These are phyloP conservation scores for Brettanomyces nanus DNA, from an alignment of 805 yeast species.

Conservation along the genomic window DNA sequence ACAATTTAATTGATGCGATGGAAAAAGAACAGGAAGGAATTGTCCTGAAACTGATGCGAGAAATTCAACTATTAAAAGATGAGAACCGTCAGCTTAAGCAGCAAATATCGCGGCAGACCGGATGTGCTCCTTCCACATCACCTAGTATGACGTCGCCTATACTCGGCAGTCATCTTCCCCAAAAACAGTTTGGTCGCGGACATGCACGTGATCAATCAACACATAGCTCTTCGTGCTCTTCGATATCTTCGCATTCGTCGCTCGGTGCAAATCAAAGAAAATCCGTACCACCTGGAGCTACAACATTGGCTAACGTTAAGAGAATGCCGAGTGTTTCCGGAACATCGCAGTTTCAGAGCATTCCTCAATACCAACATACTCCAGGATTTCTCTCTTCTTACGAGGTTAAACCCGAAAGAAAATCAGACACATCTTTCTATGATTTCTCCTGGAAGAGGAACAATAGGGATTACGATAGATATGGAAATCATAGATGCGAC, in stretches of 20 bases:
- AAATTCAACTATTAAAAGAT: conserved; percentile 44
- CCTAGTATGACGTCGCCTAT: conserved; percentile 6
- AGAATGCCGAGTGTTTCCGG: conserved; percentile 1
- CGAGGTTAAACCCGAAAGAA: neutral
- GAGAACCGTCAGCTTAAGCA: conserved; percentile 39
- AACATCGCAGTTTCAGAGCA: neutral
- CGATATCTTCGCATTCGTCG: conserved; percentile 1
- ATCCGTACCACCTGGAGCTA: neutral
- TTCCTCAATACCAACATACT: conserved; percentile 1
- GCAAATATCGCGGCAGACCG: conserved; percentile 14
- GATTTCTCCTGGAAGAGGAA: neutral
- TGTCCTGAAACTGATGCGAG: conserved; percentile 57
- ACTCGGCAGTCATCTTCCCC: neutral
- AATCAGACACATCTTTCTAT: neutral
- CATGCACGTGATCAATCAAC: too few relatives aligned
- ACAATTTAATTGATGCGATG: conserved; percentile 49
- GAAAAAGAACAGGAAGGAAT: conserved; percentile 74
- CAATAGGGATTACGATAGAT: too few relatives aligned
- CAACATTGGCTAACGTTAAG: neutral
- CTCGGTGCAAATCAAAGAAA: neutral
- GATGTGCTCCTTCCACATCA: neutral
- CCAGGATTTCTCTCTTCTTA: neutral
- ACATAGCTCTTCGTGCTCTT: neutral
- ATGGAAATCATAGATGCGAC: neutral
- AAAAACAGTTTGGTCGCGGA: too few relatives aligned